phyloP scores from a whole-genome alignment of 352 stramenopile genomes.

The Phytophthora ramorum region DNA sequence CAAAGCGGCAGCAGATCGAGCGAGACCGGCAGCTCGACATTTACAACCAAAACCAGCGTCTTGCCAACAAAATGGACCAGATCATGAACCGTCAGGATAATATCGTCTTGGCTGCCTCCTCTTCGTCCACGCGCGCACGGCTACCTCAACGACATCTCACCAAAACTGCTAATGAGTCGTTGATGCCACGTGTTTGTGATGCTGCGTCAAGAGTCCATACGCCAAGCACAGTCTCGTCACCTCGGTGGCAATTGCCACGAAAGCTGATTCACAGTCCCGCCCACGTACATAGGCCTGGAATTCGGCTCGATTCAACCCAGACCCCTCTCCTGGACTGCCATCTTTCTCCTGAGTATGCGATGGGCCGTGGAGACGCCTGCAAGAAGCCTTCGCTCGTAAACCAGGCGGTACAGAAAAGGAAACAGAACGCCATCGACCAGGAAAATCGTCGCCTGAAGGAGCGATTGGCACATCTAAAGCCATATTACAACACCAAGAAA shows the following conservation, averaged over 20 bases:
- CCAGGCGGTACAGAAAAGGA: conserved; percentile 52
- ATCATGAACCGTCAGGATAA: conserved; percentile 76
- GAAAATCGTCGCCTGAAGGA: conserved; percentile 73
- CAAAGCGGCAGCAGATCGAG: conserved; percentile 69
- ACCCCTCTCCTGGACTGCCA: conserved; percentile 81
- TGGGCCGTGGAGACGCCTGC: conserved; percentile 68
- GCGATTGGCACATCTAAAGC: conserved; percentile 61
- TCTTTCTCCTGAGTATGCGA: conserved; percentile 67
- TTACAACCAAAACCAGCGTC: conserved; percentile 71
- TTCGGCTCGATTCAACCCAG: conserved; percentile 70
- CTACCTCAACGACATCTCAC: background rate
- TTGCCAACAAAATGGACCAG: conserved; percentile 76
- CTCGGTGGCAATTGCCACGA: conserved; percentile 3
- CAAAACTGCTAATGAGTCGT: conserved; percentile 1
- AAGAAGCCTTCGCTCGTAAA: conserved; percentile 76
- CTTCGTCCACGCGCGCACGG: conserved; percentile 14
- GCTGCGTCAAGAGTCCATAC: conserved; percentile 15
- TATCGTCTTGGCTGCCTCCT: conserved; percentile 50
- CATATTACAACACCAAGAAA: conserved; percentile 74
- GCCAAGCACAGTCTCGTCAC: conserved; percentile 8
- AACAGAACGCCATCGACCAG: conserved; percentile 61
- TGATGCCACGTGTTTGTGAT: conserved; percentile 17
- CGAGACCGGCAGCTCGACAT: conserved; percentile 69
- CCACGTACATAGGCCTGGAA: conserved; percentile 70
- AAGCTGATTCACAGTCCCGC: conserved; percentile 57